Percentiles rank a stretch among this genome's conserved stretches.
Evolutionary conservation across 2,329 filamentous ascomycete species (phyloP).

Genomic region (Parascedosporium putredinis): DNA sequence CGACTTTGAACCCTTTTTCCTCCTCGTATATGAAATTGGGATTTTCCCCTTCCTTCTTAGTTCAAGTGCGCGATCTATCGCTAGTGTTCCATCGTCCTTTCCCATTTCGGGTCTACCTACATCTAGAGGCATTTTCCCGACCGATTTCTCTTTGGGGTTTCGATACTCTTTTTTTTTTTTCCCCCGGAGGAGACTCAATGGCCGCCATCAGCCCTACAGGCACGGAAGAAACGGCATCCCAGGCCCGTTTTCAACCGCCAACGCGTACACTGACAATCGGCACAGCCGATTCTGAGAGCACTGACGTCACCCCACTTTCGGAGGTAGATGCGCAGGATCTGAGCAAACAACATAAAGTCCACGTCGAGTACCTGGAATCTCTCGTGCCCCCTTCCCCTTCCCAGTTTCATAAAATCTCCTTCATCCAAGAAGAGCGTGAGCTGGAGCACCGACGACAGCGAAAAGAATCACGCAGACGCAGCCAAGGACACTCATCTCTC

Average conservation of each 20-base stretch:
- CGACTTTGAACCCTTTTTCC: too few species aligned
- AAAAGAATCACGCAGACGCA: not conserved
- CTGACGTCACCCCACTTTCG: constrained; percentile 4
- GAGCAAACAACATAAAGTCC: not conserved
- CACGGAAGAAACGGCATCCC: not conserved
- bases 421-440: constrained; percentile 37
- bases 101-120: too few species aligned
- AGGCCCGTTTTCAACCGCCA: not conserved
- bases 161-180: not conserved
- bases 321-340: not conserved
- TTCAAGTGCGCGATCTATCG: too few species aligned
- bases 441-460: constrained; percentile 20
- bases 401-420: constrained; percentile 37
- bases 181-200: not conserved
- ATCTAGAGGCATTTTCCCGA: too few species aligned
- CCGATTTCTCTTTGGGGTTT: too few species aligned
- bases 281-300: not conserved
- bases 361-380: constrained; percentile 38
- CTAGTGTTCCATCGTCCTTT: too few species aligned
- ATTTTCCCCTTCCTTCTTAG: too few species aligned
- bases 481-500: not conserved
- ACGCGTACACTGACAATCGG: not conserved
- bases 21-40: too few species aligned
- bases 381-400: constrained; percentile 34
- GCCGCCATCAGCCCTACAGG: not conserved